phyloP scores from a whole-genome alignment of 352 stramenopile species.

The Globisporangium okanoganense region DNA sequence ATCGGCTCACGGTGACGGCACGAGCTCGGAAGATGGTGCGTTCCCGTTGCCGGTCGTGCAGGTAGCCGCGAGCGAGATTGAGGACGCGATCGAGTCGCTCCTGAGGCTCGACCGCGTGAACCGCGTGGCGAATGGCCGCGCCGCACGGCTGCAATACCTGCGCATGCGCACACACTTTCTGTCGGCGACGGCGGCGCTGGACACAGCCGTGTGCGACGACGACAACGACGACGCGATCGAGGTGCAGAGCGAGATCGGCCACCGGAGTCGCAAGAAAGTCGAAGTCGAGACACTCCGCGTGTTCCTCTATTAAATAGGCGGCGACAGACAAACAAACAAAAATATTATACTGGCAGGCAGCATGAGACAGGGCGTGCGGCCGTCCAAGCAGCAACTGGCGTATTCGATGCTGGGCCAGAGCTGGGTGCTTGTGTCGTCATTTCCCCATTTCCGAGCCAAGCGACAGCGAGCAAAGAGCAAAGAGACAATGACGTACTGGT shows the following conservation, averaged over 20 bases:
- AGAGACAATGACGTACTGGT: conserved; percentile 12
- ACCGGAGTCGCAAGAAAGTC: conserved; percentile 46
- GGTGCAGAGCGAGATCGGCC: conserved; percentile 51
- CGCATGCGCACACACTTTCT: conserved; percentile 61
- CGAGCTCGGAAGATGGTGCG: conserved; percentile 2
- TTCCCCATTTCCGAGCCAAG: not conserved
- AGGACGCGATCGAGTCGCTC: conserved; percentile 40
- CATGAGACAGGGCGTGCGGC: too few relatives aligned
- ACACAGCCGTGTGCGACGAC: conserved; percentile 50
- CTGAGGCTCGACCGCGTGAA: conserved; percentile 47
- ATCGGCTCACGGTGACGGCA: conserved; percentile 6
- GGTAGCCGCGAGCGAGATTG: conserved; percentile 51
- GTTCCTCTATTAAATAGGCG: conserved; percentile 43
- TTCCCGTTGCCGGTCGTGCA: conserved; percentile 44
- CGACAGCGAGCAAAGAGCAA: conserved; percentile 3
- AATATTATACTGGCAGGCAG: too few relatives aligned
- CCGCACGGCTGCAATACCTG: conserved; percentile 56
- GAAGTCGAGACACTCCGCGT: conserved; percentile 56
- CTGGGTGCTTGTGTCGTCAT: not conserved
- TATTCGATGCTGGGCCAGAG: not conserved
- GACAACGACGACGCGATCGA: conserved; percentile 47
- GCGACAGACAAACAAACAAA: not conserved
- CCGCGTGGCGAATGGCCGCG: conserved; percentile 47
- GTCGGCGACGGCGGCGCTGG: conserved; percentile 58
- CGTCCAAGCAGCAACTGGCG: not conserved